A percentile compares a stretch with the other conserved stretches of the same genome.
Evolutionary conservation across 169 alveolate genomes (phyloP).

Genomic region (Theileria annulata): DNA sequence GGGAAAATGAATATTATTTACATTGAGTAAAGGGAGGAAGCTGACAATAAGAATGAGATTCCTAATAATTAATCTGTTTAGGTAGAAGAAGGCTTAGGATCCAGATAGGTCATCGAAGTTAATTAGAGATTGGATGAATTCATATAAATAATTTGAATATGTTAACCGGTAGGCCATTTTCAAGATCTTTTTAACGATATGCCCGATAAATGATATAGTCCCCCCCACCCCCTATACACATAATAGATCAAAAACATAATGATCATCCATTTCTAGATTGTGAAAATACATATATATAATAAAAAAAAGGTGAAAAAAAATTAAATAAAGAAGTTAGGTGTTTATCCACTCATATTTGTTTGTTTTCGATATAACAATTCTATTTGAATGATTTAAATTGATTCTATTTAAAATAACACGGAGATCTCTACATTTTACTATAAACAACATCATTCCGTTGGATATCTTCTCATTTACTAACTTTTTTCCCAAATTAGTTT

Average conservation of each 20-base stretch:
- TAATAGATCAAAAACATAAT: not conserved
- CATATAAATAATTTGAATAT: not conserved
- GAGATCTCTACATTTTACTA: not conserved
- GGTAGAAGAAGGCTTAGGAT: not conserved
- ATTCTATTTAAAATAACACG: not conserved
- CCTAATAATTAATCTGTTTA: not conserved
- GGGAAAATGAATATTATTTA: conserved; percentile 1
- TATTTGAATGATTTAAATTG: not conserved
- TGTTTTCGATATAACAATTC: not conserved
- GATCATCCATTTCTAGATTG: not conserved
- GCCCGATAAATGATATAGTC: conserved; percentile 11
- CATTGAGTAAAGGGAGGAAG: conserved; percentile 12
- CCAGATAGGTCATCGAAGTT: not conserved
- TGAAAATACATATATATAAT: not conserved
- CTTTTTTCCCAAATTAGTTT: not conserved
- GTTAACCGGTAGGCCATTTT: not conserved
- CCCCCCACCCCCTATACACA: conserved; percentile 29
- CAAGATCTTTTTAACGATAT: not conserved
- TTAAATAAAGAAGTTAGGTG: conserved; percentile 20
- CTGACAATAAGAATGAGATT: not conserved
- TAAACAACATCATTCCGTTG: not conserved
- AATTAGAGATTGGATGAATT: not conserved
- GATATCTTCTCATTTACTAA: not conserved
- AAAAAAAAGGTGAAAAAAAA: conserved; percentile 20
- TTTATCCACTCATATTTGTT: conserved; percentile 15